Evolutionary conservation across 805 yeast species (phyloP).

Genomic region (Cyberlindnera petersonii): DNA sequence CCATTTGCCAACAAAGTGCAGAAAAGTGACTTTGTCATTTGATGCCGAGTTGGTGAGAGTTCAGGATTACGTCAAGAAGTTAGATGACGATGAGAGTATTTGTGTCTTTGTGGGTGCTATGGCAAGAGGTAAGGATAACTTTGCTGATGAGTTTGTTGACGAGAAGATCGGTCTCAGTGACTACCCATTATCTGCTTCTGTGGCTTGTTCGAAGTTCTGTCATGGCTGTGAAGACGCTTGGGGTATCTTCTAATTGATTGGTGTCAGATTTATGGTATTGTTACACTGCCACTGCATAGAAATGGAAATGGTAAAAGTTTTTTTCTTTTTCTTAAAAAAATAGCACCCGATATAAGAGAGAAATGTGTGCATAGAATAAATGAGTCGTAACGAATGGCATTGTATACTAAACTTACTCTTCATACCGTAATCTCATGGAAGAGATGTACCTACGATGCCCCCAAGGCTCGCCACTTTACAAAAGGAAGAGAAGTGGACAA

Average conservation of each 20-base stretch:
- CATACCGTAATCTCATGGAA: too few species aligned
- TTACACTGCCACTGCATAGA: too few species aligned
- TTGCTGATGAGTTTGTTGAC: constrained; percentile 95
- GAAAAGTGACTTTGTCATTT: constrained; percentile 85
- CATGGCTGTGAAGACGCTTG: constrained; percentile 99
- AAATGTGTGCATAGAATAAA: too few species aligned
- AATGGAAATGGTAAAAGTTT: too few species aligned
- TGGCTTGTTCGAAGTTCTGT: constrained; percentile 96
- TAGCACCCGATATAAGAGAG: too few species aligned
- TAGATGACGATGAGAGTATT: constrained; percentile 86
- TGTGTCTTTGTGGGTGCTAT: constrained; percentile 99
- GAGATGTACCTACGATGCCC: too few species aligned
- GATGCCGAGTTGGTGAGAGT: constrained; percentile 88
- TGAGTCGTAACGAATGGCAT: too few species aligned
- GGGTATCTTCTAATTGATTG: constrained; percentile 61
- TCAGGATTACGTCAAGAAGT: constrained; percentile 74
- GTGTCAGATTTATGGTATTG: too few species aligned
- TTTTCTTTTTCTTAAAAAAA: too few species aligned
- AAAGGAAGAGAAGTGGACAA: too few species aligned
- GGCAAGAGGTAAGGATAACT: constrained; percentile 97
- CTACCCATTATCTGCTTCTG: constrained; percentile 94
- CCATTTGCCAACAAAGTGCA: constrained; percentile 93
- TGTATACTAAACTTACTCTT: too few species aligned
- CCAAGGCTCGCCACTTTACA: too few species aligned
- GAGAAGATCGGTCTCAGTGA: constrained; percentile 95